Base-by-base conservation (phyloP, 352 stramenopile genomes). In the Pythium coloratum region DNA sequence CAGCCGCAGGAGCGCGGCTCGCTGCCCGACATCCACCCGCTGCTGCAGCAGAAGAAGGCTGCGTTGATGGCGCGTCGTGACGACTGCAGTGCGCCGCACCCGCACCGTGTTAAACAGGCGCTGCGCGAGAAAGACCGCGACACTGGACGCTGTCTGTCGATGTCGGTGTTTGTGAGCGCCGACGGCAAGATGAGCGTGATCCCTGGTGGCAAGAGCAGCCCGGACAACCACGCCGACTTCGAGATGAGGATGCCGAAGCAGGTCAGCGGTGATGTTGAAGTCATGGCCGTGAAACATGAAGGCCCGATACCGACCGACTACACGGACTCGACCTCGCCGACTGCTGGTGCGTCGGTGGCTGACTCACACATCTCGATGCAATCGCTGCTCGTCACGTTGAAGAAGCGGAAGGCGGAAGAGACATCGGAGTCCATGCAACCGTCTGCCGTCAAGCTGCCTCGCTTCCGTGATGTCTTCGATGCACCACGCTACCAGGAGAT, bases 391-490 rank as follows among this genome's bases (percentile, higher is more conserved):
- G 82, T 84, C 69, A 87, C 76, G 56, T 71, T 90, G 47, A 87
- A 90, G 71, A 88, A 87, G 70, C 76, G 78, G 51, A 84, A 81
- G 28, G 53, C 81, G 50, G 67, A 64, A 0, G 61, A 78, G 53
- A 66, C 61, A 9, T 33, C 32, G 28, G 54, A 69, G 13, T 0
- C 24, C 16, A 53, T 62, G 14, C n/a, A 38, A 6, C 14, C 47
- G 16, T 1, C 53, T 6, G 38, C 71, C 12, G 61, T 61, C 60
- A 83, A 82, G 55, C 76, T 91, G 30, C 82, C 80, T 53, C 85
- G 80, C 50, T 91, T 91, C 59, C 82, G 80, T n/a, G 72, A 80
- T 54, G 76, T 91, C 2, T 91, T 91, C 69, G 70, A 87, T 28
- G 56, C 63, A 10, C 32, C 66, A 12, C 63, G 46, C 3, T 61